phyloP scores from a whole-genome alignment of 2,329 filamentous ascomycete genomes.

The Diaporthe sp. region DNA sequence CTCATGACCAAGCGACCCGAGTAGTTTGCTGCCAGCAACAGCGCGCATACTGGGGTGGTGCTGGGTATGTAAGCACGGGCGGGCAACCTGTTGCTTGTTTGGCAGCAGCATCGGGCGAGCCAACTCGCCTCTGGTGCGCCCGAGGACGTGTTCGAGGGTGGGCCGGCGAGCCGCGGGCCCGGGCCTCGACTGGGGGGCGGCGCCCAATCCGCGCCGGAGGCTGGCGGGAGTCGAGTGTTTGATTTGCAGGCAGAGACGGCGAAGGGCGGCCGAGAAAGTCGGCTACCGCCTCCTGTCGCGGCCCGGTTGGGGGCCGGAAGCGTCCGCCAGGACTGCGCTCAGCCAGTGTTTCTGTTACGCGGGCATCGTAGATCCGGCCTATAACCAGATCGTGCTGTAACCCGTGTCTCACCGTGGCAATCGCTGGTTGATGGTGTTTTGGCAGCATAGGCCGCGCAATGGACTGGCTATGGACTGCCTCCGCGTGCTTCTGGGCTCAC shows the following conservation, averaged over 20 bases:
- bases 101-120: constrained; percentile 17
- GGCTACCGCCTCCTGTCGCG: constrained; percentile 26
- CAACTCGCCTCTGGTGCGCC: constrained; percentile 5
- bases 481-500: background rate
- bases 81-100: constrained; percentile 12
- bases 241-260: constrained; percentile 31
- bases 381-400: constrained; percentile 18
- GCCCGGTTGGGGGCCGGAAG: constrained; percentile 26
- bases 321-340: background rate
- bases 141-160: constrained; percentile 23
- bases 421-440: background rate
- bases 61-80: background rate
- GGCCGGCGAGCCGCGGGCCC: constrained; percentile 17
- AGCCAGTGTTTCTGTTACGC: constrained; percentile 29
- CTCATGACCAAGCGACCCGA: background rate
- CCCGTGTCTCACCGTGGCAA: background rate
- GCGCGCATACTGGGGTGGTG: background rate
- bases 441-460: background rate
- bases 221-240: background rate
- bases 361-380: constrained; percentile 26
- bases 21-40: background rate
- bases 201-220: background rate
- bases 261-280: constrained; percentile 22
- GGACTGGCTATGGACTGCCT: background rate
- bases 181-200: background rate